Evolutionary conservation across 805 yeast species (phyloP), one percentile per base, ranked within the genome.

Genomic region (Pichia deserticola): DNA sequence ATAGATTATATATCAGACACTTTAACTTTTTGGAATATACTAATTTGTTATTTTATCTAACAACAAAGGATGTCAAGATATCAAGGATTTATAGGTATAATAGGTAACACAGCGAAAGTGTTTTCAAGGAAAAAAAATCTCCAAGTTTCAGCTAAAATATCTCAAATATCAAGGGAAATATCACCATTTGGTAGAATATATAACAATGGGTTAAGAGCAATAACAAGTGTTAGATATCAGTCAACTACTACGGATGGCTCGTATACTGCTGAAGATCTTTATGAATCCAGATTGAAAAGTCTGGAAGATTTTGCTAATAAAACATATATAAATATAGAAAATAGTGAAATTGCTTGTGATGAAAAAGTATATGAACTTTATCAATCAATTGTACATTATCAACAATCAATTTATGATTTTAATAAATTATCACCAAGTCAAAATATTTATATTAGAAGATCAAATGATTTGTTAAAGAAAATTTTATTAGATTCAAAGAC

Each of bases 381-480:
- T 36, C 41, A 55, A 43, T 38, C 54, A 46, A 42, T 63, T 59
- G 51, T 59, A 56, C 42, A 33, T 37, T 62, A 56, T 47, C 70
- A 66, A 41, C 59, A 60, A 29, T 40, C 57, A 5, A 49, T 65
- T 5, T 53, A 54, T 28, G 60, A 57, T 34, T 57, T 54, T 12
- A 54, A 54, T 43, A 58, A 60, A 42, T 36, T 59, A 20, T 49
- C 58, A 30, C 54, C 56, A 6, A 48, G 49, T 7, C 51, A 57
- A n/a, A 56, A 57, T 43, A 52, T 51, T 20, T 53, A 56, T 35
- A 48, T 58, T 29, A 33, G 52, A n/a, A 49, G 57, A 42, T 57
- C 65, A 2, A 61, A 62, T 41, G 48, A 53, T 13, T 42, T 62
- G 12, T 42, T 60, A 29, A 43, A 33, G 20, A 48, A 54, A 13